These are phyloP conservation scores for Trichaptum fuscoviolaceum DNA, from an alignment of 768 basidiomycete species.

Conservation along the genomic window DNA sequence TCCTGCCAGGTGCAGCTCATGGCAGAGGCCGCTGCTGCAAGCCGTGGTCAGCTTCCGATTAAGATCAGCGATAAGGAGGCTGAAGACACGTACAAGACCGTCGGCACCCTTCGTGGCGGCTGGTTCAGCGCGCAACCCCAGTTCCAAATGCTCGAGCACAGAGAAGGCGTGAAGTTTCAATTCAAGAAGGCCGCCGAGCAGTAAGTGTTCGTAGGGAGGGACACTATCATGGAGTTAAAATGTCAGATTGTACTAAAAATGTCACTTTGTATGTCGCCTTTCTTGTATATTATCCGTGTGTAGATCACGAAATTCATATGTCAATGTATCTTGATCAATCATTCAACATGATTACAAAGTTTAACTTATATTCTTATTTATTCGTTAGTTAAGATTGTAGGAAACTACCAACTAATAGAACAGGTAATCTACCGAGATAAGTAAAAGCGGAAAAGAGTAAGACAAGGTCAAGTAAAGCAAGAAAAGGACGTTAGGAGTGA, in stretches of 20 bases:
- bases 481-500: not conserved
- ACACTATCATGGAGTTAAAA: not conserved
- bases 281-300: not conserved
- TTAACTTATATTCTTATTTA: not conserved
- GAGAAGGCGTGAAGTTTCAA: slow-evolving; percentile 25
- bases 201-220: not conserved
- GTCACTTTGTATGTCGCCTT: not conserved
- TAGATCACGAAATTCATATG: not conserved
- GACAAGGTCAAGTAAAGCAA: not conserved
- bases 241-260: not conserved
- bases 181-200: not conserved
- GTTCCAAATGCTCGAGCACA: slow-evolving; percentile 31
- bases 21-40: slow-evolving; percentile 36
- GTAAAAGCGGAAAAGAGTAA: not conserved
- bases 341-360: not conserved
- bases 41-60: slow-evolving; percentile 15
- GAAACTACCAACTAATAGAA: not conserved
- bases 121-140: slow-evolving; percentile 35
- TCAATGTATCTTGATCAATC: not conserved
- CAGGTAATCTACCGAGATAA: not conserved
- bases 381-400: not conserved
- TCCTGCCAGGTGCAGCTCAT: slow-evolving; percentile 44
- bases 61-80: slow-evolving; percentile 24
- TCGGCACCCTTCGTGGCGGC: slow-evolving; percentile 22
- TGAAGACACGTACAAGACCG: slow-evolving; percentile 15